Percentiles rank a stretch among this genome's conserved stretches.
Evolutionary conservation across 805 yeast species (phyloP).

Genomic region (Limtongozyma cylindracea): DNA sequence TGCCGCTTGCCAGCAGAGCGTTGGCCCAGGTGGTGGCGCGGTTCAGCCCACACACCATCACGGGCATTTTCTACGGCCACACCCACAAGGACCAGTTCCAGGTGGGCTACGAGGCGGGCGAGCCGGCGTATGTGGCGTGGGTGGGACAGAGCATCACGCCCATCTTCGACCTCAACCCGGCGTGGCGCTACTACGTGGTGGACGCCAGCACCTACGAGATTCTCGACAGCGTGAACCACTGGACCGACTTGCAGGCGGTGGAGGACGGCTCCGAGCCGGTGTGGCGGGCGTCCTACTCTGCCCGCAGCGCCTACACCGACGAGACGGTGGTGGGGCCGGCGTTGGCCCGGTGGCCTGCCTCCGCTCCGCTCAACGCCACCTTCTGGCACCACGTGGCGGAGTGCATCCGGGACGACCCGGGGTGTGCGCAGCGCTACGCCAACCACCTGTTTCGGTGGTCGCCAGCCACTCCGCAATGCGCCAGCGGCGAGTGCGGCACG

Average conservation of each 20-base stretch:
- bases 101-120: slow-evolving; percentile 19
- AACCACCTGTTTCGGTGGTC: too few species aligned
- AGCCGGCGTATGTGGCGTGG: slow-evolving; percentile 32
- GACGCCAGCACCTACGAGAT: slow-evolving; percentile 33
- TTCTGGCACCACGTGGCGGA: too few species aligned
- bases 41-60: slow-evolving; percentile 43
- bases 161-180: slow-evolving; percentile 25
- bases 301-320: slow-evolving; percentile 33
- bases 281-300: slow-evolving; percentile 41
- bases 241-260: slow-evolving; percentile 25
- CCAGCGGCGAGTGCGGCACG: too few species aligned
- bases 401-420: too few species aligned
- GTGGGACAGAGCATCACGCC: slow-evolving; percentile 46
- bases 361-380: slow-evolving; percentile 36
- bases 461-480: too few species aligned
- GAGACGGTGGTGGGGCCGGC: too few species aligned
- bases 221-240: slow-evolving; percentile 32
- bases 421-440: too few species aligned
- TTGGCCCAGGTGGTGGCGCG: slow-evolving; percentile 33
- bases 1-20: slow-evolving; percentile 33
- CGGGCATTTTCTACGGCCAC: slow-evolving; percentile 47
- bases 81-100: slow-evolving; percentile 48
- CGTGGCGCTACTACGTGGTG: slow-evolving; percentile 50
- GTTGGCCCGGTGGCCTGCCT: too few species aligned
- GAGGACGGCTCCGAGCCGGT: slow-evolving; percentile 28